These are phyloP conservation scores for Pseudogymnoascus sp. DNA, from an alignment of 2,329 filamentous ascomycete genomes.

Conservation along the genomic window DNA sequence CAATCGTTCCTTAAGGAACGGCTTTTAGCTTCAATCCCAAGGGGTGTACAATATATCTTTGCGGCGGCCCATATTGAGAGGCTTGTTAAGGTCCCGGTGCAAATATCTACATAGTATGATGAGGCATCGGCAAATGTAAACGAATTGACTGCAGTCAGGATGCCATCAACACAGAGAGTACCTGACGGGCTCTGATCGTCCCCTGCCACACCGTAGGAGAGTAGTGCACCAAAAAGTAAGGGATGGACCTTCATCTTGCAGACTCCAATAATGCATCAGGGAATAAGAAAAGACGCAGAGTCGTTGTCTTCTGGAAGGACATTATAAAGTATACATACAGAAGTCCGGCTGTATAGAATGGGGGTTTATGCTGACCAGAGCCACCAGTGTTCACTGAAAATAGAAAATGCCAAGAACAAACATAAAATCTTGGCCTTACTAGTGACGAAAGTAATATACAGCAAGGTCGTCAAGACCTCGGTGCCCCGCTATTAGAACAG, in stretches of 20 bases:
- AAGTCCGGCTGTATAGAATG: not conserved
- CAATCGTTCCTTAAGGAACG: not conserved
- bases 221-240: not conserved
- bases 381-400: not conserved
- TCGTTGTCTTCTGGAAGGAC: not conserved
- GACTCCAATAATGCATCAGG: not conserved
- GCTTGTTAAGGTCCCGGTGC: not conserved
- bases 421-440: not conserved
- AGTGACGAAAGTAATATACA: not conserved
- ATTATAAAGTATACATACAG: not conserved
- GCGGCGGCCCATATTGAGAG: conserved; percentile 8
- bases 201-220: not conserved
- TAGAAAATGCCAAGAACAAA: not conserved
- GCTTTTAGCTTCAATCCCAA: not conserved
- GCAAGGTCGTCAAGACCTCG: not conserved
- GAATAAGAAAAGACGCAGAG: not conserved
- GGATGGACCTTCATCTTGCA: not conserved
- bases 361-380: not conserved
- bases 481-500: not conserved
- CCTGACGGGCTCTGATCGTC: not conserved
- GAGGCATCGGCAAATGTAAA: not conserved
- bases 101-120: conserved; percentile 1
- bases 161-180: conserved; percentile 2
- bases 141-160: not conserved
- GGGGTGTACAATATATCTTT: conserved; percentile 2